These are phyloP conservation scores for Magnusiomyces suaveolens DNA, from an alignment of 1,139 yeast genomes.

Conservation along the genomic window DNA sequence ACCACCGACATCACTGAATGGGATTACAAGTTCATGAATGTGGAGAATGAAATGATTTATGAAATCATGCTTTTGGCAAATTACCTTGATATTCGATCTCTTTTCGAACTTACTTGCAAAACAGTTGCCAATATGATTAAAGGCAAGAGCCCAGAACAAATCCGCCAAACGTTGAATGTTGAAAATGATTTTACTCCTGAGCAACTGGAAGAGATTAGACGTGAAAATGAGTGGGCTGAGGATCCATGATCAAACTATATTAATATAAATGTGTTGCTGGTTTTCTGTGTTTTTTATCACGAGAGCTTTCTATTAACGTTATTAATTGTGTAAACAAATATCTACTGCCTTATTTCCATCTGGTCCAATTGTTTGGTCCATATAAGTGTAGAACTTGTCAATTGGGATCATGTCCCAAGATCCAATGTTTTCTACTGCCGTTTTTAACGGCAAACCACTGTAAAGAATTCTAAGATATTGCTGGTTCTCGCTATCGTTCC, in stretches of 20 bases:
- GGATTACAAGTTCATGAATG: conserved; percentile 92
- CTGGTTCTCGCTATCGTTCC: conserved; percentile 18
- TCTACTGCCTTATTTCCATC: conserved; percentile 1
- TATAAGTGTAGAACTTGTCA: background rate
- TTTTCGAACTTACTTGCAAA: conserved; percentile 91
- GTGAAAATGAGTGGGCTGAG: conserved; percentile 99
- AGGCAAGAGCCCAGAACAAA: conserved; percentile 91
- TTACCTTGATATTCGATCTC: conserved; percentile 83
- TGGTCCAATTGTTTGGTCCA: background rate
- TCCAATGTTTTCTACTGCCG: background rate
- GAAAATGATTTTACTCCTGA: conserved; percentile 95
- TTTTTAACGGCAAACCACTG: conserved; percentile 25
- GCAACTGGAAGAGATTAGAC: conserved; percentile 92
- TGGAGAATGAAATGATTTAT: conserved; percentile 95
- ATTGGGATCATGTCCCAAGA: conserved; percentile 5
- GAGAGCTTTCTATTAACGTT: too few species aligned
- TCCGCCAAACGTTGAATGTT: conserved; percentile 88
- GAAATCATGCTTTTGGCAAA: conserved; percentile 94
- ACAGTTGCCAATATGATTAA: conserved; percentile 97
- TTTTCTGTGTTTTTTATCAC: background rate
- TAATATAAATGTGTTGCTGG: background rate
- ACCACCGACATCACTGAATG: conserved; percentile 61
- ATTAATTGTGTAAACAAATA: conserved; percentile 4
- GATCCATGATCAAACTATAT: conserved; percentile 56
- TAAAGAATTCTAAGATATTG: conserved; percentile 32